These are phyloP conservation scores for Aspergillus campestris DNA, from an alignment of 495 filamentous ascomycete genomes.

Conservation along the genomic window DNA sequence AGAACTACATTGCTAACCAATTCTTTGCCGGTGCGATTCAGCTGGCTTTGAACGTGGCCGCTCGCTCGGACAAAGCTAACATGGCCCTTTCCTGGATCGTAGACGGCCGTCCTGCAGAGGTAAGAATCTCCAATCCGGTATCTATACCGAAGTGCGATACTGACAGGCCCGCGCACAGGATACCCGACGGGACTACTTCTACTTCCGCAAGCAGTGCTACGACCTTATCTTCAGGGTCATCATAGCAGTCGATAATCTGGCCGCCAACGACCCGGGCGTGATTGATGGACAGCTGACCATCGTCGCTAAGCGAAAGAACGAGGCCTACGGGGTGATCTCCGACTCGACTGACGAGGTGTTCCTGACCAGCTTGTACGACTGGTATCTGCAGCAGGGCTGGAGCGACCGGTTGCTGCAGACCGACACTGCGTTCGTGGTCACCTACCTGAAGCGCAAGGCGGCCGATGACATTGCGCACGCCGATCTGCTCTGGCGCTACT, in stretches of 20 bases:
- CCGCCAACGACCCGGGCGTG: constrained; percentile 54
- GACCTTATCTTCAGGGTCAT: constrained; percentile 71
- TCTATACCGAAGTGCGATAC: constrained; percentile 31
- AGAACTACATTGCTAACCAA: constrained; percentile 66
- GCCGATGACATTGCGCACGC: constrained; percentile 61
- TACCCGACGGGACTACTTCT: constrained; percentile 54
- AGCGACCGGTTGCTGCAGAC: constrained; percentile 75
- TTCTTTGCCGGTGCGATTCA: constrained; percentile 92
- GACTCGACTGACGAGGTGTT: constrained; percentile 84
- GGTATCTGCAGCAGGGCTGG: constrained; percentile 81
- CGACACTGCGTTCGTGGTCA: constrained; percentile 72
- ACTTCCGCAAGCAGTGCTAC: constrained; percentile 72
- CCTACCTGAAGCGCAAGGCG: constrained; percentile 73
- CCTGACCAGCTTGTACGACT: constrained; percentile 90
- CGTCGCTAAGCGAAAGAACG: constrained; percentile 65
- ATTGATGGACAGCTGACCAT: constrained; percentile 71
- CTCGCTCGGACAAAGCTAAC: constrained; percentile 75
- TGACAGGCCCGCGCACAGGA: constrained; percentile 47
- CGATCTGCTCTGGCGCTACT: constrained; percentile 88
- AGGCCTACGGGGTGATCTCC: constrained; percentile 83
- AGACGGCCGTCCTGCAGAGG: constrained; percentile 49
- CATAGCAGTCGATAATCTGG: constrained; percentile 61
- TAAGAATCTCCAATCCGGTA: constrained; percentile 16
- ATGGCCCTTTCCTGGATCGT: constrained; percentile 68
- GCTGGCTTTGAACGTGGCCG: constrained; percentile 71